Percentiles rank a stretch among this genome's conserved stretches.
Conservation (phyloP, 441 rosid genomes). For the Melastoma candidum region DNA sequence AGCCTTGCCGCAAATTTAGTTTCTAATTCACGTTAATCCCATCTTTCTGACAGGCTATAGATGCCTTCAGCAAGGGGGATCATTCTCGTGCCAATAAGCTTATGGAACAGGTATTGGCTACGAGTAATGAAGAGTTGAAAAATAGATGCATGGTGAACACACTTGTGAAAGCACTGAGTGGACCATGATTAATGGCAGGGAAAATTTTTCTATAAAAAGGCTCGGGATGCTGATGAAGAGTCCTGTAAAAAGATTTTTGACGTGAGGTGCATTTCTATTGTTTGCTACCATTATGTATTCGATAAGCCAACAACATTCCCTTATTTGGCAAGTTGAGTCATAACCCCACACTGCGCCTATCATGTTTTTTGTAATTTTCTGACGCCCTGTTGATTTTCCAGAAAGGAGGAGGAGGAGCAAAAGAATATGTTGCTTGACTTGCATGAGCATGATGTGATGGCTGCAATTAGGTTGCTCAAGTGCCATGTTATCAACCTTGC, state of each 20-base stretch:
- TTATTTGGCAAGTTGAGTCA: neutral
- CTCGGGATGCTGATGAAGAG: conserved; percentile 43
- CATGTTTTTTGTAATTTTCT: neutral
- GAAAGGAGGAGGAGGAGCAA: conserved; percentile 2
- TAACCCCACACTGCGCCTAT: neutral
- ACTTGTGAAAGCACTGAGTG: neutral
- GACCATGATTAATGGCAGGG: conserved; percentile 25
- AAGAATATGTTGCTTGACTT: conserved; percentile 34
- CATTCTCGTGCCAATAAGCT: conserved; percentile 39
- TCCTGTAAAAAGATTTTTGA: conserved; percentile 39
- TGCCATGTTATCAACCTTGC: conserved; percentile 29
- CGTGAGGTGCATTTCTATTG: conserved; percentile 29
- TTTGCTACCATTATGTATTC: neutral
- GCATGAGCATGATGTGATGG: conserved; percentile 27
- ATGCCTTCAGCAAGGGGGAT: conserved; percentile 42
- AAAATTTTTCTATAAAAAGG: conserved; percentile 36
- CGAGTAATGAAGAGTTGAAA: neutral
- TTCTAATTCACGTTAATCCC: too few species aligned
- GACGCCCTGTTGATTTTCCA: conserved; percentile 13
- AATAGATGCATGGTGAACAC: neutral
- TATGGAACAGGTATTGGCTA: conserved; percentile 25
- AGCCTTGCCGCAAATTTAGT: too few species aligned
- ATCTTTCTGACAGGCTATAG: conserved; percentile 30
- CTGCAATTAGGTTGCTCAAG: conserved; percentile 35
- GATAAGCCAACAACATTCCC: neutral